Evolutionary conservation across 1,284 basidiomycete species (phyloP), one percentile per base, ranked within the genome.

Genomic region (Athelia sp.): DNA sequence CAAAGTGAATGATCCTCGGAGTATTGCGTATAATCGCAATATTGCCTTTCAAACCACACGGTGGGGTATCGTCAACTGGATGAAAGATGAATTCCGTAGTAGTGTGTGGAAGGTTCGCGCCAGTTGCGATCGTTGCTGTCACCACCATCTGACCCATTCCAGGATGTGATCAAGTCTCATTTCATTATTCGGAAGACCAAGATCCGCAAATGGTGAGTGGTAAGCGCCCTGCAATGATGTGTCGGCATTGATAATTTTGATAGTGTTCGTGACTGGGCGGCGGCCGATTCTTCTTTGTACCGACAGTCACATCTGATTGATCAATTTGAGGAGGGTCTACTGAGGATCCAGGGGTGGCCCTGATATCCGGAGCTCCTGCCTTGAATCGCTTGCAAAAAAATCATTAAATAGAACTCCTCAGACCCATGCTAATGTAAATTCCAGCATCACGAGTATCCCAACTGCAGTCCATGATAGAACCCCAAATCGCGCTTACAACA

Each of bases 41-140:
- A 70, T 73, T 17, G 54, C 62, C 1, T 48, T 64, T 35, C 64
- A 79, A 47, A 78, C 73, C 2, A 64, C 69, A 8, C 65, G 67
- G 35, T 78, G 74, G 75, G 76, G 72, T 9, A 76, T 79, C 45
- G 65, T 76, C 3, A 74, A 78, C 15, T 80, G 78, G 76, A 54
- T 79, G 45, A 61, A 68, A 45, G 72, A 75, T 46, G 62, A 69
- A 47, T 63, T 75, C 51, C 60, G 60, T 42, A 38, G 64, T 43
- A 67, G 73, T n/a, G 66, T 78, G 22, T 79, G 77, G 76, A 65
- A 58, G 48, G 76, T 77, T 52, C 48, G 69, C n/a, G n/a, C n/a
- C n/a, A n/a, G n/a, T n/a, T n/a, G n/a, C n/a, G n/a, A n/a, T n/a
- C n/a, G n/a, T n/a, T n/a, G n/a, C n/a, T n/a, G n/a, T n/a, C n/a